phyloP scores from a whole-genome alignment of 129 eudicot genomes.

The Oenanthe sinensis region DNA sequence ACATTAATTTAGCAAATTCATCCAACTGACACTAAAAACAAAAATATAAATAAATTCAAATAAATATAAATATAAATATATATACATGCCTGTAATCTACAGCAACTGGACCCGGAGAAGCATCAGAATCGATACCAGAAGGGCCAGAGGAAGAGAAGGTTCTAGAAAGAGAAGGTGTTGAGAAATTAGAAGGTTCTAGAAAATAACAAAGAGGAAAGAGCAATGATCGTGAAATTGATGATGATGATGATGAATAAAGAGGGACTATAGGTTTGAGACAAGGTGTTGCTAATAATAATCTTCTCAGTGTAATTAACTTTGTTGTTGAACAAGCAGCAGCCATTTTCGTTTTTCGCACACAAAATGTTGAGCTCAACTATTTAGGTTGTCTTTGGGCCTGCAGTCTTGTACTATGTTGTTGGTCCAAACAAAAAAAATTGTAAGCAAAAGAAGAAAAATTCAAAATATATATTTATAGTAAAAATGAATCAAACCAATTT shows the following conservation, averaged over 20 bases:
- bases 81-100: slow-evolving; percentile 51
- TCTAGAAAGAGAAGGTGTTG: slow-evolving; percentile 14
- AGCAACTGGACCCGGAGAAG: slow-evolving; percentile 45
- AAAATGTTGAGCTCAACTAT: too few species aligned
- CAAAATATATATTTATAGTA: too few species aligned
- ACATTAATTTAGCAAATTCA: slow-evolving; percentile 20
- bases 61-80: background rate
- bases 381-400: too few species aligned
- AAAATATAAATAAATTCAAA: background rate
- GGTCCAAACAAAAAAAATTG: too few species aligned
- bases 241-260: slow-evolving; percentile 9
- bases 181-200: slow-evolving; percentile 15
- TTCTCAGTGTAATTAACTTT: slow-evolving; percentile 21
- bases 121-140: slow-evolving; percentile 22
- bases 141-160: slow-evolving; percentile 30
- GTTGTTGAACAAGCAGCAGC: background rate
- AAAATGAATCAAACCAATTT: too few species aligned
- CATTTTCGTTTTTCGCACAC: slow-evolving; percentile 10
- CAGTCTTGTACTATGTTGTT: too few species aligned
- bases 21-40: background rate
- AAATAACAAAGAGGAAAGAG: slow-evolving; percentile 1
- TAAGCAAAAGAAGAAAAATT: too few species aligned
- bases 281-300: slow-evolving; percentile 24
- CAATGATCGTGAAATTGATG: background rate
- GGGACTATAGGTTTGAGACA: slow-evolving; percentile 6